phyloP scores from a whole-genome alignment of 768 basidiomycete genomes.

The Kwoniella europaea region DNA sequence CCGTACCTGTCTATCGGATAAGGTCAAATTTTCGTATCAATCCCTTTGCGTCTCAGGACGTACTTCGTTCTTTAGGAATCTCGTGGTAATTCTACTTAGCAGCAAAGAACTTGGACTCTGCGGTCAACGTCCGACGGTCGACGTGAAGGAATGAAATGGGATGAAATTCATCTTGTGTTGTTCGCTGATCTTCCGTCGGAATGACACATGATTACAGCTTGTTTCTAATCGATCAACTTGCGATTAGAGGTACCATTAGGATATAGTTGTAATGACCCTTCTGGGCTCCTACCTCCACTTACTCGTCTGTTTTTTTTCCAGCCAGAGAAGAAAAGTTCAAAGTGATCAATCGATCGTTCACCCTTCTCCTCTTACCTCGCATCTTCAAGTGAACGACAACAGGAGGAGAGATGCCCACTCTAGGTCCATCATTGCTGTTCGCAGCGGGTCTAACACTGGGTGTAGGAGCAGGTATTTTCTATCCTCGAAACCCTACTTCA shows the following conservation, averaged over 20 bases:
- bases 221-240: too few species aligned
- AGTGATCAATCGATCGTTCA: too few species aligned
- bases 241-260: too few species aligned
- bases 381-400: too few species aligned
- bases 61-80: too few species aligned
- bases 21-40: neutral
- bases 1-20: neutral
- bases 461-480: conserved; percentile 64
- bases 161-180: too few species aligned
- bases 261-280: too few species aligned
- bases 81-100: too few species aligned
- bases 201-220: neutral
- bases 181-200: conserved; percentile 11
- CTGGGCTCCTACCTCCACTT: neutral
- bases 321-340: neutral
- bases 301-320: neutral
- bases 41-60: too few species aligned
- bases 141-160: too few species aligned
- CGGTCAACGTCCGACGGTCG: neutral
- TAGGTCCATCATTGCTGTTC: conserved; percentile 64
- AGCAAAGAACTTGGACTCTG: too few species aligned
- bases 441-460: conserved; percentile 82
- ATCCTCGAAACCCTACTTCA: conserved; percentile 31
- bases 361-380: too few species aligned
- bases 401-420: conserved; percentile 52